A percentile compares a stretch with the other conserved stretches of the same genome.
Evolutionary conservation across 495 filamentous ascomycete species (phyloP).

Genomic region (Neurospora sp.): DNA sequence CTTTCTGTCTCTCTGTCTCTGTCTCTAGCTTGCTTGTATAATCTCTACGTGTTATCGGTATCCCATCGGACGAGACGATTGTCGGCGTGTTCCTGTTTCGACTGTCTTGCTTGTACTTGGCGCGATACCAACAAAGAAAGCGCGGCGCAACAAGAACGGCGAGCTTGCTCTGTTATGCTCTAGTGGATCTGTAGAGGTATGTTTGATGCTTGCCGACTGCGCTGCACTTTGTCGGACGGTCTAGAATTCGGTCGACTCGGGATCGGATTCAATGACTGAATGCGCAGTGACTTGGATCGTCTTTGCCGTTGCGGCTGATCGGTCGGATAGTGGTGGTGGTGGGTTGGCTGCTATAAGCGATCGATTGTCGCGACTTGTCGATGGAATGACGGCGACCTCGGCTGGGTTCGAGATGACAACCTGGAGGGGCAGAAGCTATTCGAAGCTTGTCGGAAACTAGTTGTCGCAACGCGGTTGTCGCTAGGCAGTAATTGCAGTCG

Average conservation of each 20-base stretch:
- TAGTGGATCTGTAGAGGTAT: not conserved
- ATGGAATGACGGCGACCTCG: not conserved
- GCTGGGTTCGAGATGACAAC: not conserved
- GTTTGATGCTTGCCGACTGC: not conserved
- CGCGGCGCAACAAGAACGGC: not conserved
- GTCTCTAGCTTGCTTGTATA: not conserved
- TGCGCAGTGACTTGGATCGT: not conserved
- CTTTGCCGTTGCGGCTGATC: not conserved
- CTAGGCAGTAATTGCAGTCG: conserved; percentile 6
- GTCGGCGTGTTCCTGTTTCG: not conserved
- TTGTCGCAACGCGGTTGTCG: conserved; percentile 1
- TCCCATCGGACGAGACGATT: not conserved
- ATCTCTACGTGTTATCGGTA: not conserved
- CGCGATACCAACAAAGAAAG: not conserved
- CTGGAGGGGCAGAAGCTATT: not conserved
- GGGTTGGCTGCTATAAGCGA: not conserved
- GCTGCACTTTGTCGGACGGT: not conserved
- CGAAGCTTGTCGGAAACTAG: not conserved
- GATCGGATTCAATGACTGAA: not conserved
- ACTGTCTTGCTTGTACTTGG: not conserved
- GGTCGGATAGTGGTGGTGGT: not conserved
- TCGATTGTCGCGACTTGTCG: not conserved
- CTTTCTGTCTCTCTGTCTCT: not conserved
- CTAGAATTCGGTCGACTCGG: not conserved
- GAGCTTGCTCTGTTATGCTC: not conserved